Evolutionary conservation across 1,284 basidiomycete genomes (phyloP), one percentile per base, ranked within the genome.

Genomic region (Tilletiopsis washingtonensis): DNA sequence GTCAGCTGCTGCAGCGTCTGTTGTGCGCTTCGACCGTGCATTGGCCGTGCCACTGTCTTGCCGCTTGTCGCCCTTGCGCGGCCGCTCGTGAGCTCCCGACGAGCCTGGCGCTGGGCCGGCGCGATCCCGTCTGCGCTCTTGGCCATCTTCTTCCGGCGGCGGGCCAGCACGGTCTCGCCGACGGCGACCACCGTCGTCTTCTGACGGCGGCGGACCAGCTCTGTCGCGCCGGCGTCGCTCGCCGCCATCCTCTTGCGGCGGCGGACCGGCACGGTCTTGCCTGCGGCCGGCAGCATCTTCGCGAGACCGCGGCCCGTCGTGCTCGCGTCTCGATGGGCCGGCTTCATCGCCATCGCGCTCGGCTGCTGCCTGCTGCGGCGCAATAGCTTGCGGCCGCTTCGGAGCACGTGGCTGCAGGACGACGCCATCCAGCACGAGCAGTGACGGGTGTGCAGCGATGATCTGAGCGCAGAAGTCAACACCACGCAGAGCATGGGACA

Each of bases 361-460:
- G 40, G 19, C 24, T 32, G 14, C 36, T 19, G n/a, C 39, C 39
- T 34, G 21, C 26, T 45, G 6, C 11, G n/a, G 2, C 21, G 15
- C 19, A 37, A 24, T 4, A 14, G 24, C 29, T 20, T 25, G 27
- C 40, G n/a, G 20, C 51, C 40, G 32, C 29, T 9, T 34, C n/a
- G 9, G n/a, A 9, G 29, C 9, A 9, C n/a, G 29, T 9, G 9
- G 29, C 29, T 34, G 29, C 9, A 34, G n/a, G 29, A 34, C 29
- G 9, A 9, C 29, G 9, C 29, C 29, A 34, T 67, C 62, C 4
- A 68, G 43, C n/a, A 63, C 49, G n/a, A 55, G 47, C 34, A 67
- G 44, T 9, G 51, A 51, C 5, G 59, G 60, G 21, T 59, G 51
- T 19, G 52, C 52, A 34, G 40, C 37, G 25, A 59, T 27, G 17